These are phyloP conservation scores for Yamadazyma jaroonii DNA, from an alignment of 1,139 yeast genomes.

Conservation along the genomic window DNA sequence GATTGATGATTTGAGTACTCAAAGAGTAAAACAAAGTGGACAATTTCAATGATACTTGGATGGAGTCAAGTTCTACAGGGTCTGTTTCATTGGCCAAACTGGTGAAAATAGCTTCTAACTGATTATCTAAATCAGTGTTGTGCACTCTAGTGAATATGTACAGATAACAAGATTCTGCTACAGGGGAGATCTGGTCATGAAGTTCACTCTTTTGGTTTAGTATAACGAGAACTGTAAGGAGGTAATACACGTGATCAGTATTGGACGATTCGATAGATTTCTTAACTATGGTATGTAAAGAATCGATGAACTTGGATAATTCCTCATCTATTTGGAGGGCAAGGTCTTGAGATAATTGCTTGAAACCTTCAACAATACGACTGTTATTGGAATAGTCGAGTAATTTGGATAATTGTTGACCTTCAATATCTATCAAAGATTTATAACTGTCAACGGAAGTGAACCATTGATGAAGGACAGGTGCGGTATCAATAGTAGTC, in stretches of 20 bases:
- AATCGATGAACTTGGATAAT: slow-evolving; percentile 1
- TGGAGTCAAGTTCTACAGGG: slow-evolving; percentile 15
- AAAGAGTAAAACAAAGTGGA: slow-evolving; percentile 22
- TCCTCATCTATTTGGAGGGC: neutral
- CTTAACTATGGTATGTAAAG: neutral
- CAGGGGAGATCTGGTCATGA: neutral
- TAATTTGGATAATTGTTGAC: neutral
- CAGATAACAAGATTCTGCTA: neutral
- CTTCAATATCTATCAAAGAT: neutral
- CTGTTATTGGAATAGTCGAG: neutral
- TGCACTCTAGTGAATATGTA: neutral
- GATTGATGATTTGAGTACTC: slow-evolving; percentile 17
- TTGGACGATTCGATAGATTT: neutral
- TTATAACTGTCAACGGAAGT: neutral
- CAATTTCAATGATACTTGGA: slow-evolving; percentile 24
- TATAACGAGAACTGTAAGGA: slow-evolving; percentile 2
- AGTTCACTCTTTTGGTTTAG: slow-evolving; percentile 1
- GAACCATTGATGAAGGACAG: slow-evolving; percentile 1
- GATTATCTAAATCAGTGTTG: slow-evolving; percentile 7
- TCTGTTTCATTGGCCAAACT: slow-evolving; percentile 5
- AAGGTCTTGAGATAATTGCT: neutral
- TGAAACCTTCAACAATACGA: slow-evolving; percentile 8
- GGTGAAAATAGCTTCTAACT: slow-evolving; percentile 13
- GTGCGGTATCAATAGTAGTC: neutral
- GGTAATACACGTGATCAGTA: neutral